Conservation (phyloP, 2,329 filamentous ascomycete species). For the Fusarium fracticaudum region DNA sequence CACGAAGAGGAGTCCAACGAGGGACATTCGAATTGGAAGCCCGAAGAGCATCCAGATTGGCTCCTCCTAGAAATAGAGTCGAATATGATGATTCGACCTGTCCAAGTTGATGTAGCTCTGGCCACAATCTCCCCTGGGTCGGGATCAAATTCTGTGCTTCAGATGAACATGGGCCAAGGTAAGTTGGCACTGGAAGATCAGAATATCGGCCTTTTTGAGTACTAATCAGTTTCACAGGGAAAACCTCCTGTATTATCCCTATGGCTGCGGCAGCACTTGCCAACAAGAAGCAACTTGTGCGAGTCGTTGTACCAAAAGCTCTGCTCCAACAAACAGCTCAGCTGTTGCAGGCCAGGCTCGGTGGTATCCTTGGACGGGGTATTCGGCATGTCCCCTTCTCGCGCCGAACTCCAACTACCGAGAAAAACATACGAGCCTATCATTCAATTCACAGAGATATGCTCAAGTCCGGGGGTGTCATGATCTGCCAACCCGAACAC, state of each 20-base stretch:
- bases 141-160: slow-evolving; percentile 66
- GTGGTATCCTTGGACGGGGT: slow-evolving; percentile 62
- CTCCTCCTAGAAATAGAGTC: slow-evolving; percentile 73
- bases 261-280: slow-evolving; percentile 60
- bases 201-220: background rate
- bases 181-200: background rate
- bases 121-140: slow-evolving; percentile 67
- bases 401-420: slow-evolving; percentile 51
- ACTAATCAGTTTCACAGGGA: slow-evolving; percentile 51
- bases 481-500: slow-evolving; percentile 71
- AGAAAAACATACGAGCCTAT: slow-evolving; percentile 47
- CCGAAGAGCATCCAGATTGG: slow-evolving; percentile 67
- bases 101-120: slow-evolving; percentile 69
- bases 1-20: slow-evolving; percentile 56
- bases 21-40: slow-evolving; percentile 65
- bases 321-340: slow-evolving; percentile 67
- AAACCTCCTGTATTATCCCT: slow-evolving; percentile 66
- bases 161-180: slow-evolving; percentile 75
- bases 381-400: slow-evolving; percentile 68
- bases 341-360: slow-evolving; percentile 63
- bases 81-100: slow-evolving; percentile 68
- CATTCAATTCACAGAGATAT: slow-evolving; percentile 52
- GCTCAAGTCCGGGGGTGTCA: slow-evolving; percentile 57
- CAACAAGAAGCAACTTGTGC: slow-evolving; percentile 56
- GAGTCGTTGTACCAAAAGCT: slow-evolving; percentile 67